Base-by-base conservation (phyloP, 305 asterid genomes). In the Fraxinus angustifolia region DNA sequence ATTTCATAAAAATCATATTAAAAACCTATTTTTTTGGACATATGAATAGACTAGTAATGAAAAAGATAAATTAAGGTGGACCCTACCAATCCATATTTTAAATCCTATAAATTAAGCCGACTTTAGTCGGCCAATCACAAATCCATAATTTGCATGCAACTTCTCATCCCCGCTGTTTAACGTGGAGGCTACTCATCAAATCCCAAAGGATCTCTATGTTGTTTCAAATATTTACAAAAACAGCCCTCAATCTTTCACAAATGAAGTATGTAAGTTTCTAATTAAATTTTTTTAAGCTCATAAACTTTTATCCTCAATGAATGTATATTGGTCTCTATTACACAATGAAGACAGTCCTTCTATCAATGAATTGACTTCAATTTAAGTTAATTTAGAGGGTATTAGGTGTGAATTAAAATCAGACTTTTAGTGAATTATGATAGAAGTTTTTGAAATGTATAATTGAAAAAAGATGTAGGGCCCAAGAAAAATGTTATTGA, bases 71-170 rank as follows among this genome's bases (percentile, higher is more conserved):
- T 76, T 5, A 80, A 23, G 68, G 83, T 75, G 85, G 78, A 45
- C 60, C 76, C 81, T 34, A 17, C 6, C 17, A 67, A 42, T 72
- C 72, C 36, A 75, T 70, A 16, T 68, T 11, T 10, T 3, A 28
- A 4, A 11, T 17, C 68, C 11, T 31, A 31, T 82, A 35, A 73
- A 80, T 68, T 40, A 34, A 78, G 85, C 90, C 84, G 83, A 85
- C 89, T 80, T 36, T 68, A 80, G 83, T 80, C 88, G 83, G 83
- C 91, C 87, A 86, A 77, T 83, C 76, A 38, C 26, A 75, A 58
- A 77, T 67, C 2, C 53, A 35, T 48, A 65, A 48, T 16, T 73
- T 82, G 85, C 79, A 82, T 85, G 83, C 36, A 79, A 70, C 7
- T 70, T 65, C 76, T 23, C 10, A 76, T 34, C 45, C 26, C 28